Conservation (phyloP, 176 grass and related monocot genomes). For the Urochloa ruziziensis region DNA sequence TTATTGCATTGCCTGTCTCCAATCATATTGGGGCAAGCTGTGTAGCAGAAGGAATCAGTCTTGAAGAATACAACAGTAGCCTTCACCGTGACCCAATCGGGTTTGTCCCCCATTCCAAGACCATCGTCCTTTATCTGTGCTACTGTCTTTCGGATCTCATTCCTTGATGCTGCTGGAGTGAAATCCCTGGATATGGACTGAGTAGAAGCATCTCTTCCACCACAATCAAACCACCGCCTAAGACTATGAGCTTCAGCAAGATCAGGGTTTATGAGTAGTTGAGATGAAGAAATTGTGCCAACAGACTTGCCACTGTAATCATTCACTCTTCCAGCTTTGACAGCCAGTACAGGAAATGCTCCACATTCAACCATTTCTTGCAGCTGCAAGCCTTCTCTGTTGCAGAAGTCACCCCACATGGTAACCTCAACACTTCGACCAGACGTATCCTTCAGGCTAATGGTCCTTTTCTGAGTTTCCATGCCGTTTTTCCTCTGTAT, state of each 20-base stretch:
- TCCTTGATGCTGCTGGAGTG: conserved; percentile 55
- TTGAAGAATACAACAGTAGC: conserved; percentile 78
- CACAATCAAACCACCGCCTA: conserved; percentile 82
- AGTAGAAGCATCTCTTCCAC: conserved; percentile 68
- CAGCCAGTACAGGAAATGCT: conserved; percentile 60
- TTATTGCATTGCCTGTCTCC: conserved; percentile 83
- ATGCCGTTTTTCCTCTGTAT: conserved; percentile 92
- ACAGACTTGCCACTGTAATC: conserved; percentile 95
- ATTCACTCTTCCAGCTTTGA: conserved; percentile 93
- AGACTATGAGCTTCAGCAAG: conserved; percentile 64
- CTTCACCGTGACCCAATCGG: conserved; percentile 82
- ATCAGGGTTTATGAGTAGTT: conserved; percentile 81
- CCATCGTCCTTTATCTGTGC: conserved; percentile 84
- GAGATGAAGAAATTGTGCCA: conserved; percentile 82
- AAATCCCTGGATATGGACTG: conserved; percentile 85
- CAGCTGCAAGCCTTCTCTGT: conserved; percentile 75
- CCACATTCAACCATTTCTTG: conserved; percentile 62
- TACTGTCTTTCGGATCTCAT: conserved; percentile 67
- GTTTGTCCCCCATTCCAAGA: conserved; percentile 76
- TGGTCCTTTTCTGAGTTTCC: conserved; percentile 83
- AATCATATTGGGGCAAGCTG: conserved; percentile 69
- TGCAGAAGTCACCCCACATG: conserved; percentile 97
- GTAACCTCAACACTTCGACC: conserved; percentile 89
- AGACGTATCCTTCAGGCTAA: conserved; percentile 83
- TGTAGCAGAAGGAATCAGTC: conserved; percentile 80